Base-by-base conservation (phyloP, 2,329 filamentous ascomycete species). In the Colletotrichum destructivum region DNA sequence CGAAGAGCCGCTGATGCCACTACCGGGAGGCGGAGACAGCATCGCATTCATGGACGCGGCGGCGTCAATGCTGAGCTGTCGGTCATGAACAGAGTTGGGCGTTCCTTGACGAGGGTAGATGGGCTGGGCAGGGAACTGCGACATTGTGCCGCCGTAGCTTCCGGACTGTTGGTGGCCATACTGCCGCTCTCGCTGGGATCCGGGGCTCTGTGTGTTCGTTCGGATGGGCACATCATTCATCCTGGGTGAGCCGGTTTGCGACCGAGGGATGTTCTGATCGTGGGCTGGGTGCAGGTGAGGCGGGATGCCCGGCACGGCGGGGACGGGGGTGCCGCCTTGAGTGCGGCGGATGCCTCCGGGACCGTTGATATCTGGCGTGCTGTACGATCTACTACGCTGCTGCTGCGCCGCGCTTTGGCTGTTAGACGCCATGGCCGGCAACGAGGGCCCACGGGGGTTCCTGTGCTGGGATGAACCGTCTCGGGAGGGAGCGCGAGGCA, bases 321-420 rank as follows among this genome's bases (percentile, higher is more conserved):
- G 93, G 7, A 94, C 88, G 79, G 71, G 84, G 80, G 76, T 80
- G 85, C 82, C 82, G 85, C 80, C 84, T 88, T 79, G 82, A 86
- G 81, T 81, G 78, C 90, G 86, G 74, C 90, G 87, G 78, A 87
- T 85, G 60, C 87, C 87, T 74, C 88, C 87, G 64, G 91, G 89
- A 64, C 89, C 91, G 75, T 97, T 94, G 76, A 98, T 98, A 80
- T 98, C 95, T 9, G 96, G 96, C 74, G 95, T 98, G 83, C 96
- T 98, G 78, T 97, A 97, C 47, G 95, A 98, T 74, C 96, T 90
- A 83, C 94, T 92, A 75, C 95, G 89, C 78, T 92, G 91, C 79
- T 94, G 91, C 74, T 91, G 84, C 79, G 88, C 82, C 74, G 87
- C 85, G 76, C 87, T 84, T 76, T 90, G 83, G 77, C 88, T 82